These are phyloP conservation scores for Mucor piriformis DNA, from an alignment of 371 early-diverging fungal genomes.

Conservation along the genomic window DNA sequence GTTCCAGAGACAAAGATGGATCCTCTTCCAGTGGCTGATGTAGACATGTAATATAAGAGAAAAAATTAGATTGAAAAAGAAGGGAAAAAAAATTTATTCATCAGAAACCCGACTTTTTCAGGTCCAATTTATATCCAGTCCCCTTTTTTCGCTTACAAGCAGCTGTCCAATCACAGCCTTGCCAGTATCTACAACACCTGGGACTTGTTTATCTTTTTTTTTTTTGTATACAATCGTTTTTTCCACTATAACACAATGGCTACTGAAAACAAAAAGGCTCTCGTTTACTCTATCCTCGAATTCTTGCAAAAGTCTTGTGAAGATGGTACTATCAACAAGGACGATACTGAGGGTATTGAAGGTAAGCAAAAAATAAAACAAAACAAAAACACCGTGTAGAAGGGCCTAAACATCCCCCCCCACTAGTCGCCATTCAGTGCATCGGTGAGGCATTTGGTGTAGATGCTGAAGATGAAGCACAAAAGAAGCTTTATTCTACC, in stretches of 20 bases:
- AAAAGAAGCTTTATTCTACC: conserved; percentile 70
- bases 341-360: conserved; percentile 91
- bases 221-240: too few species aligned
- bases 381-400: too few species aligned
- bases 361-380: conserved; percentile 48
- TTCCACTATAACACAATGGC: conserved; percentile 10
- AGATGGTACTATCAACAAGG: conserved; percentile 76
- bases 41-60: background rate
- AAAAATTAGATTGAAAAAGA: conserved; percentile 5
- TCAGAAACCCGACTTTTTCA: conserved; percentile 2
- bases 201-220: too few species aligned
- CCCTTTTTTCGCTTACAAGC: background rate
- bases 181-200: too few species aligned
- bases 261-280: conserved; percentile 72
- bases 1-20: conserved; percentile 53
- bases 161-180: too few species aligned
- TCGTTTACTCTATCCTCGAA: conserved; percentile 90
- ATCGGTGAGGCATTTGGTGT: conserved; percentile 93
- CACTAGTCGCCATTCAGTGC: conserved; percentile 87
- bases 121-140: background rate
- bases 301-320: conserved; percentile 81
- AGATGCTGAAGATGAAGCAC: conserved; percentile 70
- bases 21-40: conserved; percentile 35
- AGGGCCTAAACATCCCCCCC: background rate
- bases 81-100: background rate